A percentile compares a stretch with the other conserved stretches of the same genome.
Conservation (phyloP, 345 rosid species). For the Orychophragmus violaceus region DNA sequence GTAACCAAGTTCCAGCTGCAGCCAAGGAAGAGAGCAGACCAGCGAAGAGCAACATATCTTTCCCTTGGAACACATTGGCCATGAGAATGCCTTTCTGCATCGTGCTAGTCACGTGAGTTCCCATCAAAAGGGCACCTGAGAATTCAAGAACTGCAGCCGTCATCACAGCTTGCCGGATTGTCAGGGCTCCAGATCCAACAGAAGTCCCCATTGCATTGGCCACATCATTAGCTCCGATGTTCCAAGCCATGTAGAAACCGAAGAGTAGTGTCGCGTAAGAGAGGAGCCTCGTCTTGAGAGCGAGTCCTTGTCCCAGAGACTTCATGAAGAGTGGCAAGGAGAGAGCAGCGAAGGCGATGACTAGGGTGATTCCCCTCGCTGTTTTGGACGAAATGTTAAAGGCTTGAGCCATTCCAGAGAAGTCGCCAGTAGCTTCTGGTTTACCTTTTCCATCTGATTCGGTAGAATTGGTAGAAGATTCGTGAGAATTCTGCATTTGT, state of each 20-base stretch:
- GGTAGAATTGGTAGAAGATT: not conserved
- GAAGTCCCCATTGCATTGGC: constrained; percentile 99
- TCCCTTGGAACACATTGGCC: constrained; percentile 85
- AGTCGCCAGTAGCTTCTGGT: constrained; percentile 30
- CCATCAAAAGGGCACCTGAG: constrained; percentile 94
- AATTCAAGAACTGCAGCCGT: constrained; percentile 90
- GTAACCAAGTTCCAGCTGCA: constrained; percentile 97
- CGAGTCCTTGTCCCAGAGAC: constrained; percentile 56
- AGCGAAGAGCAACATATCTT: constrained; percentile 69
- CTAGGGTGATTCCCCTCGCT: constrained; percentile 53
- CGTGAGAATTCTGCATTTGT: constrained; percentile 19
- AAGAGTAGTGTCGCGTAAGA: constrained; percentile 71
- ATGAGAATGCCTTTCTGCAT: constrained; percentile 98
- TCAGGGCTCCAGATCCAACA: constrained; percentile 89
- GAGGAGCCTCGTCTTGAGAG: constrained; percentile 54
- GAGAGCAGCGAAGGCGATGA: constrained; percentile 68
- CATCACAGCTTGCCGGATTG: constrained; percentile 74
- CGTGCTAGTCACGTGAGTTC: constrained; percentile 93
- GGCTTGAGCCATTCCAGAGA: constrained; percentile 76
- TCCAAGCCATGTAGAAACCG: constrained; percentile 99
- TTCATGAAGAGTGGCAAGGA: constrained; percentile 67
- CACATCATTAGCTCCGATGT: constrained; percentile 97
- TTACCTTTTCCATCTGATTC: constrained; percentile 24
- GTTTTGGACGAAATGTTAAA: constrained; percentile 69
- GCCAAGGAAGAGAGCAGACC: constrained; percentile 84